A percentile compares a stretch with the other conserved stretches of the same genome.
These are phyloP conservation scores for Aeminium ludgeri DNA, from an alignment of 495 filamentous ascomycete species.

Conservation along the genomic window DNA sequence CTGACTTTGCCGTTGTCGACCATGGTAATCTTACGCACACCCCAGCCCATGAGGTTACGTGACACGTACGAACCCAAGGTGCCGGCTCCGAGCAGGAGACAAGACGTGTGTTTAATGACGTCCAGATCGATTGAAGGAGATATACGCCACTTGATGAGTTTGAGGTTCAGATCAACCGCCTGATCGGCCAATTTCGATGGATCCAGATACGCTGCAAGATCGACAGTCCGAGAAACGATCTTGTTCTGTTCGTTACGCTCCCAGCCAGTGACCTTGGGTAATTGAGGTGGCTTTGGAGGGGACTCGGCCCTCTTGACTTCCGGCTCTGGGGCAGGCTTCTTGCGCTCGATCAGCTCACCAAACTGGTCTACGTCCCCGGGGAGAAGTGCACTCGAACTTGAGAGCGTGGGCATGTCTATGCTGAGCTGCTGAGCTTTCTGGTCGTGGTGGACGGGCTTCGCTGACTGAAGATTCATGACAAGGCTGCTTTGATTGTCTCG, in stretches of 20 bases:
- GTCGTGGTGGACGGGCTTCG: slow-evolving; percentile 14
- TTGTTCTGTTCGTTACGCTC: slow-evolving; percentile 67
- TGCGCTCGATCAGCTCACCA: slow-evolving; percentile 10
- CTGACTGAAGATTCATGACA: slow-evolving; percentile 50
- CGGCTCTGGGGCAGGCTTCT: slow-evolving; percentile 14
- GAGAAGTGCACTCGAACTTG: slow-evolving; percentile 3
- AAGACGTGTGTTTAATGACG: slow-evolving; percentile 75
- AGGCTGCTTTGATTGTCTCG: slow-evolving; percentile 67
- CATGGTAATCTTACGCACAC: slow-evolving; percentile 90
- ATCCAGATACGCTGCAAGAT: slow-evolving; percentile 83
- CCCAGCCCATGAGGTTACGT: slow-evolving; percentile 84
- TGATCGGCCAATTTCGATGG: slow-evolving; percentile 74
- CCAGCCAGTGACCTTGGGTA: slow-evolving; percentile 91
- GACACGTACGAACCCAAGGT: slow-evolving; percentile 90
- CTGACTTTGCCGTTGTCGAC: slow-evolving; percentile 87
- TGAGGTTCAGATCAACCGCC: slow-evolving; percentile 92
- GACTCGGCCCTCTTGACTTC: slow-evolving; percentile 1
- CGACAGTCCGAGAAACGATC: slow-evolving; percentile 53
- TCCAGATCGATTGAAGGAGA: slow-evolving; percentile 77
- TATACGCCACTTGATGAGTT: slow-evolving; percentile 97
- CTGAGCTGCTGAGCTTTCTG: slow-evolving; percentile 13
- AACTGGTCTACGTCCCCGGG: slow-evolving; percentile 11
- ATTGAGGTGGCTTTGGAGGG: slow-evolving; percentile 22
- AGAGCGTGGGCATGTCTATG: slow-evolving; percentile 9
- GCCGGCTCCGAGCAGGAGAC: slow-evolving; percentile 84